Evolutionary conservation across 495 filamentous ascomycete genomes (phyloP), one percentile per base, ranked within the genome.

Genomic region (Daldinia caldariorum): DNA sequence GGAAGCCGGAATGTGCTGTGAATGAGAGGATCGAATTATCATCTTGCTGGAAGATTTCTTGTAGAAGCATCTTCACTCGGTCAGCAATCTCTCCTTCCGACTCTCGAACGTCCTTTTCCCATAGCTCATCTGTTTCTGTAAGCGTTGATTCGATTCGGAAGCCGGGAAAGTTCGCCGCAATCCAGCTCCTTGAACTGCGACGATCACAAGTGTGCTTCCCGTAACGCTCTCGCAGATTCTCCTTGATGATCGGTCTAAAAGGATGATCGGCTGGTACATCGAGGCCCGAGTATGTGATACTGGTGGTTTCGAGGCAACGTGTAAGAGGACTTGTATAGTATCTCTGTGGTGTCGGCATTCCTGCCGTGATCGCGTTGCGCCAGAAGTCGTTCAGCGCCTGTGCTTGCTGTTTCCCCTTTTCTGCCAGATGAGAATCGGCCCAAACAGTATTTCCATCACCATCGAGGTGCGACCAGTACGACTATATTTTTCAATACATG

Each of bases 171-270:
- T 78, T 77, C 12, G 73, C 49, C 5, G 78, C 72, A 69, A 97
- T 93, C 61, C 83, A 85, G 3, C 80, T 79, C 56, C 84, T 85
- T 29, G 67, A 83, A 57, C 83, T 83, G 1, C 93, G 85, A 13
- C 89, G 86, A 75, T 97, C 92, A 76, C 92, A 97, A 7, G 92
- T 94, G 74, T 95, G 92, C 50, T 89, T 82, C 49, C 87, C 87
- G 61, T 94, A 87, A 1, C 84, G 81, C 71, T 97, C 93, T 49
- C 93, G 86, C 63, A 94, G 79, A 20, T 87, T 76, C 73, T 94
- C 91, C 73, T 90, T 91, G 72, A 95, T 81, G 2, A 82, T 79
- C 0, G 91, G 90, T 0, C 77, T 79, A 78, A 91, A 92, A 5
- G 87, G 76, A 16, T 73, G 72, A 39, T 57, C 55, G 5, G 59